Base-by-base conservation (phyloP, 495 filamentous ascomycete species). In the Trichocladium uniseriatum region DNA sequence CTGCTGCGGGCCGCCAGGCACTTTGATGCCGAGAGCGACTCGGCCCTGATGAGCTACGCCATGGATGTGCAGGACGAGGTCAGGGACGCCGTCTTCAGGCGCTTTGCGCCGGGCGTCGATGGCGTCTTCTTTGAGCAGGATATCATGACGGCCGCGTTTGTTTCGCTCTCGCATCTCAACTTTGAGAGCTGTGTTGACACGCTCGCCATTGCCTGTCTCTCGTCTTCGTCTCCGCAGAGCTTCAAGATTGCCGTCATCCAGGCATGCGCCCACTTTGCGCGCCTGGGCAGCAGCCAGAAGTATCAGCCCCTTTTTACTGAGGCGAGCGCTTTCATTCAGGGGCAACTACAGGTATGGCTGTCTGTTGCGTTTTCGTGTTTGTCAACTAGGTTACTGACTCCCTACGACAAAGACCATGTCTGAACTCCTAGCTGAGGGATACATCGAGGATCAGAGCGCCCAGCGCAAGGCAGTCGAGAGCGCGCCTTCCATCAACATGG, bases 51-150 rank as follows among this genome's bases (percentile, higher is more conserved):
- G 48, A 79, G 77, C 55, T 83, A 80, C 56, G 80, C 79, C 10
- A 68, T 81, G 57, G 80, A 83, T 55, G 73, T 83, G 16, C 80
- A 81, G 56, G 78, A 82, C 50, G 80, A 83, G 60, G 68, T 83
- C 9, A 65, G 71, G 20, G 80, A 82, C 43, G 79, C 78, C 37
- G 76, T 82, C 18, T 83, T 83, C 46, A 70, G 77, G 28, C 72
- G 71, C 32, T 68, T 73, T 36, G 56, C 66, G 13, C 67, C 68
- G 7, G 63, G 69, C 43, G 61, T 59, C 32, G 76, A 79, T 21
- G 66, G 61, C 13, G 57, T 59, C 9, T 50, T 67, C 21, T 75
- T 80, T 42, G 79, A 81, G 46, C 70, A 75, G 52, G 69, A 80
- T 48, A 64, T 82, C 45, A 79, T 81, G 65, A 81, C 79, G n/a